Conservation (phyloP, 148 eudicot genomes). For the Beta vulgaris region DNA sequence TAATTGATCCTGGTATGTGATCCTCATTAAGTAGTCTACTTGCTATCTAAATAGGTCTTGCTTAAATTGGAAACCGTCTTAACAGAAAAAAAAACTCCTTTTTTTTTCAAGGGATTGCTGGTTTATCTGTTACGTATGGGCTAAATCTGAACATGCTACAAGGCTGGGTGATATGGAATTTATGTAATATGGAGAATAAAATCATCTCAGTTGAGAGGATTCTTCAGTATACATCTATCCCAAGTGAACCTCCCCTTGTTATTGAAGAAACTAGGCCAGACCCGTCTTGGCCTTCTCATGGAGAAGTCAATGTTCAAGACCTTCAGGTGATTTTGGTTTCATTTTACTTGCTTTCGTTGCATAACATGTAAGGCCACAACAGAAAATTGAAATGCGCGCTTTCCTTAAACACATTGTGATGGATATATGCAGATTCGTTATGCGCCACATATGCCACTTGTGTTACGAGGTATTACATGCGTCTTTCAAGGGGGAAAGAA, state of each 20-base stretch:
- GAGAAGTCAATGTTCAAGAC: slow-evolving; percentile 41
- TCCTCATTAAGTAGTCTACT: no score
- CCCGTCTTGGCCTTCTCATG: slow-evolving; percentile 48
- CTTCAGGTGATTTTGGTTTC: slow-evolving; percentile 38
- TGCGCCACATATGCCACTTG: slow-evolving; percentile 75
- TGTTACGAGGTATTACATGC: slow-evolving; percentile 59
- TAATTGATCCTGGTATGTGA: slow-evolving; percentile 45
- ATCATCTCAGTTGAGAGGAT: slow-evolving; percentile 68
- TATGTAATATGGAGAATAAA: slow-evolving; percentile 50
- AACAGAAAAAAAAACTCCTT: not conserved
- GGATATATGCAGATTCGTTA: slow-evolving; percentile 49
- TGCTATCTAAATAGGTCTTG: not conserved
- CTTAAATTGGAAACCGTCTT: not conserved
- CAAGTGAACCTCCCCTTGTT: slow-evolving; percentile 57
- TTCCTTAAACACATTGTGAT: not conserved
- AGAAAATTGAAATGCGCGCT: not conserved
- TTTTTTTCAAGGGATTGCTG: slow-evolving; percentile 47
- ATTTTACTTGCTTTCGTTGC: not conserved
- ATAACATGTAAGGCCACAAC: not conserved
- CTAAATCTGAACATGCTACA: slow-evolving; percentile 49
- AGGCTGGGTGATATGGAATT: slow-evolving; percentile 36
- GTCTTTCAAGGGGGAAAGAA: slow-evolving; percentile 63
- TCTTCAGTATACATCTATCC: slow-evolving; percentile 47
- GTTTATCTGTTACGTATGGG: slow-evolving; percentile 58
- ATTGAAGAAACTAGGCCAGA: slow-evolving; percentile 45